phyloP scores from a whole-genome alignment of 192 early-diverging fungal genomes.

The Linnemannia zychae region DNA sequence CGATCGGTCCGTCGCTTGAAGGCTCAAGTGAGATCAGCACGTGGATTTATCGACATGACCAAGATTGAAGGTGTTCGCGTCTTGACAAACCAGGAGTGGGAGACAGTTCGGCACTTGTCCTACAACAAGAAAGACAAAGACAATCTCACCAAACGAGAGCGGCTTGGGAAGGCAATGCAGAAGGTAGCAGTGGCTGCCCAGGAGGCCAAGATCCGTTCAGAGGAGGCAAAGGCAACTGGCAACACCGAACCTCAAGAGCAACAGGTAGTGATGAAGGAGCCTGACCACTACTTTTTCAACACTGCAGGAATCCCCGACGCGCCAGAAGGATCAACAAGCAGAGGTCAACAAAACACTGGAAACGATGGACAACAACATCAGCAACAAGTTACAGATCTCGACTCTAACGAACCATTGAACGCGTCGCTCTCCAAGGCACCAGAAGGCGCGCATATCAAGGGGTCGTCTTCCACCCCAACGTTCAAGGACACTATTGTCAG shows the following conservation, averaged over 20 bases:
- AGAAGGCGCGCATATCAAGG: background rate
- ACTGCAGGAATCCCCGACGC: background rate
- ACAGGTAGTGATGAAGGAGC: constrained; percentile 15
- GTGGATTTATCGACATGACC: constrained; percentile 51
- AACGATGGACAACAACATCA: constrained; percentile 7
- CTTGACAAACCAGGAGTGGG: constrained; percentile 33
- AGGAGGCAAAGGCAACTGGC: background rate
- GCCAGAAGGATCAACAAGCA: background rate
- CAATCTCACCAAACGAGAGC: background rate
- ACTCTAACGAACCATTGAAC: constrained; percentile 24
- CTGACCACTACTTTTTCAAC: constrained; percentile 47
- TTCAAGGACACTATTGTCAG: constrained; percentile 13
- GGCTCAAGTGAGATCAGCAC: constrained; percentile 41
- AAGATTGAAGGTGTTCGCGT: constrained; percentile 31
- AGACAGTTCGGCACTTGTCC: constrained; percentile 11
- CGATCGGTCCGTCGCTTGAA: constrained; percentile 46
- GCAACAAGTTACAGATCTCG: background rate
- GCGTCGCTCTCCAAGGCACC: background rate
- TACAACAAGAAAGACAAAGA: constrained; percentile 16
- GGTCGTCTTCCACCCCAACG: background rate
- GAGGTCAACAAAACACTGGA: background rate
- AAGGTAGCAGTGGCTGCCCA: constrained; percentile 4
- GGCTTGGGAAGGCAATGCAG: constrained; percentile 8
- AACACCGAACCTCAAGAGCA: background rate
- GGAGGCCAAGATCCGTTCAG: constrained; percentile 2